These are phyloP conservation scores for Chenopodium berlandieri DNA, from an alignment of 148 eudicot genomes.

Conservation along the genomic window DNA sequence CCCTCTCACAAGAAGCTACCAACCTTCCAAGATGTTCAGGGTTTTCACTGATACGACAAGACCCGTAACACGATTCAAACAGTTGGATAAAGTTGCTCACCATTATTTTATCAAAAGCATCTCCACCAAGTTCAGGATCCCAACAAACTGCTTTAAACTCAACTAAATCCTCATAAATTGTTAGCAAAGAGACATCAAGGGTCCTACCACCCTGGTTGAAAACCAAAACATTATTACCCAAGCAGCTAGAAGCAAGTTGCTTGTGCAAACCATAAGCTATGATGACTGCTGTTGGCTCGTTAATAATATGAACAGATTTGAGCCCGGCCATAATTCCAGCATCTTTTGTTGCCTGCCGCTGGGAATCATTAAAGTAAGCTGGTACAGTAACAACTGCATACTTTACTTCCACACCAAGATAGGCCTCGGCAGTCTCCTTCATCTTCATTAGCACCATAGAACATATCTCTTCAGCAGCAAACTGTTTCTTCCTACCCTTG, in stretches of 20 bases:
- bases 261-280: constrained; percentile 25
- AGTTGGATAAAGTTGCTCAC: constrained; percentile 10
- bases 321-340: constrained; percentile 22
- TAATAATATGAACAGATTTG: constrained; percentile 12
- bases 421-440: constrained; percentile 24
- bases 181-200: constrained; percentile 22
- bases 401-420: constrained; percentile 15
- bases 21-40: constrained; percentile 13
- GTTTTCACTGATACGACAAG: neutral
- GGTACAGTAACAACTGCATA: constrained; percentile 32
- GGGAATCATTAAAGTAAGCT: constrained; percentile 32
- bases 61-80: neutral
- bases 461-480: constrained; percentile 31
- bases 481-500: constrained; percentile 21
- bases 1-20: constrained; percentile 20
- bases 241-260: neutral
- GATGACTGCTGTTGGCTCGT: constrained; percentile 23
- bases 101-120: constrained; percentile 24
- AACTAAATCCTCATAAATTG: neutral
- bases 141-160: constrained; percentile 19
- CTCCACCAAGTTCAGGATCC: constrained; percentile 27
- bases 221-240: constrained; percentile 20
- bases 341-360: constrained; percentile 24
- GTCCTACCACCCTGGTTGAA: constrained; percentile 26
- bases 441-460: constrained; percentile 30